Base-by-base conservation (phyloP, 768 basidiomycete genomes). In the Boletales sp. region DNA sequence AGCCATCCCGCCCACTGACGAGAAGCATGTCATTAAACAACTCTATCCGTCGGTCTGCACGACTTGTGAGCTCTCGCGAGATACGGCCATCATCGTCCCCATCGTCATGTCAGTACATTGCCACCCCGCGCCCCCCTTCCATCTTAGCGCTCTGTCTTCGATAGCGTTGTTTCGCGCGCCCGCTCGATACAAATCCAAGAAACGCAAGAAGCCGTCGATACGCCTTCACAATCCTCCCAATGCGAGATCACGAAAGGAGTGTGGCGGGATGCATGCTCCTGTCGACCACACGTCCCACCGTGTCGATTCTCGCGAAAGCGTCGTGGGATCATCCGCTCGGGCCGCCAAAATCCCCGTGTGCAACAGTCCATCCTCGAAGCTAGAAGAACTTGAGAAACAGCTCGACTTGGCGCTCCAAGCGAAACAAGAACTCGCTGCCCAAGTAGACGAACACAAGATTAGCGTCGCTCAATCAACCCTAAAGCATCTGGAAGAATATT, bases 401-500 rank as follows among this genome's bases (percentile, higher is more conserved):
- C 61, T 74, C 18, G 47, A 62, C 35, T 59, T 63, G 2, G 61
- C 78, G 21, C 65, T 70, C 29, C 66, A 64, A 52, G 72, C 65
- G 52, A 76, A 81, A 59, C 65, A 69, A 40, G 73, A 79, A 46
- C 69, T 74, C 9, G 64, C 67, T 18, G 53, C 62, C 31, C 56
- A 78, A 61, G 58, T 79, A 18, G 68, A 71, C 40, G 68, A 76
- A 29, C 69, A 71, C 39, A 74, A 78, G 51, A 62, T 52, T 3
- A 49, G 30, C 6, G 27, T 41, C 29, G 45, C 47, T 59, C 18
- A 70, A 69, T 65, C 70, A 31, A 69, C 69, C n/a, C 64, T 85
- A 44, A 69, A 67, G 14, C 73, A 82, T 51, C 69, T 85, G 0
- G 82, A 84, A 55, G 83, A 82, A 35, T 74, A 79, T 63, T 85